Evolutionary conservation across 805 yeast genomes (phyloP).

Genomic region (Barnettozyma botsteinii): DNA sequence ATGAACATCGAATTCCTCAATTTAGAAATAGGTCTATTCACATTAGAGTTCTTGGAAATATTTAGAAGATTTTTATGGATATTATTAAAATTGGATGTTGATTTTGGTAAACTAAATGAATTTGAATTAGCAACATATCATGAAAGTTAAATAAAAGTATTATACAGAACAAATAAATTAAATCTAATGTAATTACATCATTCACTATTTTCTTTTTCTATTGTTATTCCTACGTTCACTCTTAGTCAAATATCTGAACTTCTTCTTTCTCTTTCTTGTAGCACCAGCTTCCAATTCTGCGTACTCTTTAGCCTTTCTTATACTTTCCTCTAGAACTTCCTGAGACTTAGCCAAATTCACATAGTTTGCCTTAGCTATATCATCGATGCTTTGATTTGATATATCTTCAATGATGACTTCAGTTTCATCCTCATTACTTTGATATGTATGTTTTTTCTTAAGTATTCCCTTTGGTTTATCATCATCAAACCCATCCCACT

Average conservation of each 20-base stretch:
- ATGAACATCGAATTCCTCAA: slow-evolving; percentile 21
- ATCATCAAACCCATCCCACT: slow-evolving; percentile 36
- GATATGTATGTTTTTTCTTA: slow-evolving; percentile 25
- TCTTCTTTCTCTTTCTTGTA: slow-evolving; percentile 46
- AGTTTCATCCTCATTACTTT: slow-evolving; percentile 28
- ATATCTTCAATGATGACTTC: slow-evolving; percentile 45
- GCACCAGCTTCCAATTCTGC: slow-evolving; percentile 45
- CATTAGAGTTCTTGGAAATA: slow-evolving; percentile 69
- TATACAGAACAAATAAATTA: neutral
- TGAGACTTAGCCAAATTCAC: slow-evolving; percentile 68
- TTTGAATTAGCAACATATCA: slow-evolving; percentile 8
- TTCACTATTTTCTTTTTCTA: slow-evolving; percentile 29
- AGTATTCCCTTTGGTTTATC: slow-evolving; percentile 24
- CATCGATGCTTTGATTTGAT: slow-evolving; percentile 48
- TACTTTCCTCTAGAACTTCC: slow-evolving; percentile 65
- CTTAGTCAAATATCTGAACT: slow-evolving; percentile 84
- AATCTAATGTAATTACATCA: neutral
- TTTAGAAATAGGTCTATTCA: slow-evolving; percentile 57
- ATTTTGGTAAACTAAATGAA: slow-evolving; percentile 24
- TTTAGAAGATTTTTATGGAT: slow-evolving; percentile 89
- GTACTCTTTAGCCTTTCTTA: slow-evolving; percentile 75
- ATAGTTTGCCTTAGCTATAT: slow-evolving; percentile 55
- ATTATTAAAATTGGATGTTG: slow-evolving; percentile 76
- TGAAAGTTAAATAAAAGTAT: slow-evolving; percentile 4
- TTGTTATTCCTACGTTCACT: slow-evolving; percentile 62